A percentile compares a stretch with the other conserved stretches of the same genome.
phyloP scores from a whole-genome alignment of 202 grass and related monocot species.

The Setaria italica region DNA sequence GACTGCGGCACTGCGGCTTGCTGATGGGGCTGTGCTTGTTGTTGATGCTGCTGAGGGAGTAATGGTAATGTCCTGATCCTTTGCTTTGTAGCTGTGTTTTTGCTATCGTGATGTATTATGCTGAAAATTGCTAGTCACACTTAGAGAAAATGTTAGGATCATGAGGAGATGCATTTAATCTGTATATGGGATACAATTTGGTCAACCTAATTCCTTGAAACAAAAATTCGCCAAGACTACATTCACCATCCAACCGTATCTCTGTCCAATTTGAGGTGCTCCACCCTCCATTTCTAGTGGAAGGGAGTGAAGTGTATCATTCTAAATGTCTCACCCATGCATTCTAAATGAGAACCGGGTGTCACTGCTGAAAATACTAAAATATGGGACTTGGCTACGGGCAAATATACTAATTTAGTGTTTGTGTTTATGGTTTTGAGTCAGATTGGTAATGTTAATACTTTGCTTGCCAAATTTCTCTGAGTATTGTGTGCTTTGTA shows the following conservation, averaged over 20 bases:
- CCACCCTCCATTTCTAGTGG: not conserved
- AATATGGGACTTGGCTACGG: not conserved
- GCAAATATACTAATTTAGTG: not conserved
- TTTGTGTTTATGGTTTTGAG: not conserved
- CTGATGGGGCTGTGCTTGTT: slow-evolving; percentile 87
- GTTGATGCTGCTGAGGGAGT: slow-evolving; percentile 98
- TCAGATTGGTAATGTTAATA: slow-evolving; percentile 7
- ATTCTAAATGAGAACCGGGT: not conserved
- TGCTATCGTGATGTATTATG: not conserved
- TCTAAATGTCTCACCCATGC: not conserved
- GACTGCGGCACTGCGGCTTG: slow-evolving; percentile 85
- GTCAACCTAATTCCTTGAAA: slow-evolving; percentile 6
- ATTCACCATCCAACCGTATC: not conserved
- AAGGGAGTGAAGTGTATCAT: slow-evolving; percentile 14
- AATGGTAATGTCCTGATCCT: slow-evolving; percentile 61
- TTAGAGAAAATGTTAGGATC: slow-evolving; percentile 18
- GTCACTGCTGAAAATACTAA: not conserved
- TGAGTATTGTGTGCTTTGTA: slow-evolving; percentile 2
- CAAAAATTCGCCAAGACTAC: not conserved
- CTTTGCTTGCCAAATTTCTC: slow-evolving; percentile 15
- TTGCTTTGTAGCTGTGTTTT: not conserved
- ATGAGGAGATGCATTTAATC: not conserved
- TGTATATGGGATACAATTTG: slow-evolving; percentile 4
- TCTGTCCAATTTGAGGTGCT: not conserved
- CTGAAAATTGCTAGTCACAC: slow-evolving; percentile 28